Percentiles rank a stretch among this genome's conserved stretches.
These are phyloP conservation scores for Chenopodium quinoa DNA, from an alignment of 148 eudicot species.

Conservation along the genomic window DNA sequence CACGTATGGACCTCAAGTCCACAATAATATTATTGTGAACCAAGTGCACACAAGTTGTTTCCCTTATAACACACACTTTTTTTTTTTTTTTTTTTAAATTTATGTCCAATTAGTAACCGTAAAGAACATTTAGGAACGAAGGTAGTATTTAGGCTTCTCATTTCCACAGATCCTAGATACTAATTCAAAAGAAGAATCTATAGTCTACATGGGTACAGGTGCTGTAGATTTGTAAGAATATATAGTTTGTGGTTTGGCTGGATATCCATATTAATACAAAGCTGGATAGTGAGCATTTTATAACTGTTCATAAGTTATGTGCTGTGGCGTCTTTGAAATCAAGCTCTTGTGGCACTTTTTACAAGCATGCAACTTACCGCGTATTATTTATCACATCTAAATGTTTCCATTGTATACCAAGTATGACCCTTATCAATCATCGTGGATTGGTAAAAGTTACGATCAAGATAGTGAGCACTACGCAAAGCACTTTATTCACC, in stretches of 20 bases:
- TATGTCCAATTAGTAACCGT: too few species aligned
- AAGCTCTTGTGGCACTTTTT: not conserved
- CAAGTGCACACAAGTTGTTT: too few species aligned
- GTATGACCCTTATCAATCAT: not conserved
- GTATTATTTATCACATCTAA: not conserved
- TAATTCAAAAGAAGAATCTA: not conserved
- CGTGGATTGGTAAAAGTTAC: not conserved
- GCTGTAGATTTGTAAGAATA: too few species aligned
- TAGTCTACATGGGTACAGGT: not conserved
- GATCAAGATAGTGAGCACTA: not conserved
- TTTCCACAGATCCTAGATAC: not conserved
- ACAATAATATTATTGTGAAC: too few species aligned
- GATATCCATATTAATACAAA: too few species aligned
- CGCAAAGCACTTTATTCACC: not conserved
- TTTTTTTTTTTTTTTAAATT: too few species aligned
- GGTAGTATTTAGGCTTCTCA: not conserved
- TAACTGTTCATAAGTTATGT: not conserved
- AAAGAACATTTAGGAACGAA: too few species aligned
- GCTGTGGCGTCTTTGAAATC: not conserved
- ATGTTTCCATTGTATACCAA: too few species aligned
- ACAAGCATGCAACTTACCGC: too few species aligned
- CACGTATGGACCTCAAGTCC: too few species aligned
- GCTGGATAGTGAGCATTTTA: not conserved
- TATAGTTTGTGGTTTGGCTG: not conserved
- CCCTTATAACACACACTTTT: too few species aligned